phyloP scores from a whole-genome alignment of 164 flowering plant genomes.

The Malania oleifera region DNA sequence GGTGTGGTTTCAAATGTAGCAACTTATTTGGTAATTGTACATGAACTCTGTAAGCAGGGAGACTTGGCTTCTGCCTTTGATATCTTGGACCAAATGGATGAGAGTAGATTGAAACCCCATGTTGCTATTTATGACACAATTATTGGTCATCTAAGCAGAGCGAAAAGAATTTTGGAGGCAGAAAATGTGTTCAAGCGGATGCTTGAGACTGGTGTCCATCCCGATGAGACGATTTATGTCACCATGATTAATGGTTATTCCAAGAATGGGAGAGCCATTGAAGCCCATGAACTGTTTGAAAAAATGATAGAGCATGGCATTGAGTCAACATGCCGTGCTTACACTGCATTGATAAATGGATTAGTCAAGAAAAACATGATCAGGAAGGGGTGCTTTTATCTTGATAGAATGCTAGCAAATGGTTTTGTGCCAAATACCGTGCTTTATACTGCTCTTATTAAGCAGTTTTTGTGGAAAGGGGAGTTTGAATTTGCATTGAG shows the following conservation, averaged over 20 bases:
- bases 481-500: slow-evolving; percentile 42
- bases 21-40: slow-evolving; percentile 46
- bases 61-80: slow-evolving; percentile 35
- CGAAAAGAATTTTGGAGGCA: slow-evolving; percentile 46
- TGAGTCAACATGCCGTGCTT: slow-evolving; percentile 38
- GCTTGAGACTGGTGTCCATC: slow-evolving; percentile 44
- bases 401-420: slow-evolving; percentile 47
- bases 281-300: slow-evolving; percentile 44
- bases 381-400: slow-evolving; percentile 41
- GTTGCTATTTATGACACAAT: slow-evolving; percentile 60
- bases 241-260: slow-evolving; percentile 60
- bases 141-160: slow-evolving; percentile 37
- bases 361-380: slow-evolving; percentile 50
- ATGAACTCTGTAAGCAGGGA: slow-evolving; percentile 43
- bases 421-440: slow-evolving; percentile 47
- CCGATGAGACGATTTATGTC: slow-evolving; percentile 43
- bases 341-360: slow-evolving; percentile 55
- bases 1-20: slow-evolving; percentile 38
- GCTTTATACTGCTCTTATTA: slow-evolving; percentile 52
- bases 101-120: slow-evolving; percentile 45
- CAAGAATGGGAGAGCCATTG: slow-evolving; percentile 39
- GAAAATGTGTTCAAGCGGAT: slow-evolving; percentile 42
- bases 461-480: slow-evolving; percentile 48
- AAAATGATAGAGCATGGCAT: slow-evolving; percentile 38
- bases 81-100: slow-evolving; percentile 36